Evolutionary conservation across 306 rosid genomes (phyloP), one percentile per base, ranked within the genome.

Genomic region (Sesbania bispinosa): DNA sequence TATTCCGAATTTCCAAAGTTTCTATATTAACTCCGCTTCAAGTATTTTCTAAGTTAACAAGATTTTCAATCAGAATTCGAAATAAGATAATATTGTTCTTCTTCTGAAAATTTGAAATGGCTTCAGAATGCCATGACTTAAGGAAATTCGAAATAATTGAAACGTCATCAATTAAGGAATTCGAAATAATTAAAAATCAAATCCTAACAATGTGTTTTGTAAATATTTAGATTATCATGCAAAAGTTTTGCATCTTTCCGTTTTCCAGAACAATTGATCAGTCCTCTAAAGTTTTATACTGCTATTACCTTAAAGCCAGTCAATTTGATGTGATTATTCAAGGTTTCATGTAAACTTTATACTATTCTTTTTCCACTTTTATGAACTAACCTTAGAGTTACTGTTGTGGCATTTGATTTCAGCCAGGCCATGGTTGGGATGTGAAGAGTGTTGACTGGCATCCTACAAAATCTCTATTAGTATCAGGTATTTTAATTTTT

Each of bases 391-490:
- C 58, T 78, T 74, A 15, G 46, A 67, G 62, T 73, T 74, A 33
- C 54, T 27, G 3, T 51, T 74, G 52, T 68, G 77, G 72, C 79
- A 60, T 92, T 92, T 92, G 90, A 84, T 89, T 90, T 86, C 95
- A 92, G 98, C 92, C 98, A 92, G 98, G 98, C 98, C 98, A 92
- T 83, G 98, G 99, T 81, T 94, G 99, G 99, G 99, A 94, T 83
- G 99, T 94, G 87, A 94, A 94, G 90, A 89, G 97, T 81, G 97
- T 94, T 88, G 99, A 94, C 74, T 94, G 99, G 97, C 99, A 94
- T 82, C 99, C 99, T 30, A 83, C 97, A 48, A 94, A 94, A 53
- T 91, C 99, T 75, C 86, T 94, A 29, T 83, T 94, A 62, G 99
- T 84, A 79, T 94, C 99, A 85, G 99, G 97, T 89, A 58, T 59